Base-by-base conservation (phyloP, 1,284 basidiomycete species). In the Ceratobasidium theobromae region DNA sequence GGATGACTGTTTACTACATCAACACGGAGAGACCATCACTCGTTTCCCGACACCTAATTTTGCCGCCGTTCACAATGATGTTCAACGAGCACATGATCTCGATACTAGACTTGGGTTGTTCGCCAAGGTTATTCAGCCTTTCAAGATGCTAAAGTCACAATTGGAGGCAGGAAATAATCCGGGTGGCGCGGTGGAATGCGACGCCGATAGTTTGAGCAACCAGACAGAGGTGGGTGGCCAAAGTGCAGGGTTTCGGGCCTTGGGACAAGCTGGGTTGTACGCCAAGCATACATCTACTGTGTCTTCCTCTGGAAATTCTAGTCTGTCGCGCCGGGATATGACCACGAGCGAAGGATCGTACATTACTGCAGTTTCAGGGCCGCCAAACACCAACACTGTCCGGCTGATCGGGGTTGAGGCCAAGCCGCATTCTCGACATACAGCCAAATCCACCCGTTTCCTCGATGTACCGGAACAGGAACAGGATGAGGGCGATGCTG, bases 1-100 rank as follows among this genome's bases (percentile, higher is more conserved):
- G 8, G 16, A 21, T 14, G 33, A 14, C 35, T 40, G 1, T 23
- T 1, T 16, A 25, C 4, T 32, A n/a, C n/a, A n/a, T n/a, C n/a
- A n/a, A n/a, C n/a, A n/a, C 6, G 45, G 32, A 35, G 45, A 25
- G 3, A 9, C 32, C 30, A 35, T 49, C 16, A 14, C 57, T 35
- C 57, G 45, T 16, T 21, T 60, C 4, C 57, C 32, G n/a, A 60
- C 46, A 21, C 57, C 57, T 21, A 60, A 60, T 23, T 60, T 49
- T 28, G 57, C 57, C 28, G 32, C 28, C 16, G 45, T 23, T 49
- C 46, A 8, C 32, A 16, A 49, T 23, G 25, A 30, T 33, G 12
- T 9, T 27, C 43, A 25, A 45, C 45, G 46, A 12, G 21, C 32
- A 33, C n/a, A 60, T 18, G 32, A 60, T 25, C 11, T 23, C 18